A percentile compares a stretch with the other conserved stretches of the same genome.
phyloP scores from a whole-genome alignment of 1,139 yeast genomes.

The Keqinozyma sinolaborantium region DNA sequence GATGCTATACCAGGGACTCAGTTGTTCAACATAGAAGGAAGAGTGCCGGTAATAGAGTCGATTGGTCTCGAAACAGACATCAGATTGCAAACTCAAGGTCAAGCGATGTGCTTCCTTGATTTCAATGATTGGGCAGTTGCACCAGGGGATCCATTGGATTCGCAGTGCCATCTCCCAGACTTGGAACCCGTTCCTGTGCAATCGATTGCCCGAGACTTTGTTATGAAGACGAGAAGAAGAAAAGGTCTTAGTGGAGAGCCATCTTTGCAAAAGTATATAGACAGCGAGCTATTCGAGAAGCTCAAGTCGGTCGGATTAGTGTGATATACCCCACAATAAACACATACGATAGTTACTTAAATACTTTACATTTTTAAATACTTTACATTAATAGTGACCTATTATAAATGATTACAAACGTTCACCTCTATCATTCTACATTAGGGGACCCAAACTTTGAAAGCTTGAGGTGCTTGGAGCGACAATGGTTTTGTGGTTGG shows the following conservation, averaged over 20 bases:
- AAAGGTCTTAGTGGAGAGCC: conserved; percentile 87
- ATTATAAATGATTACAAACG: background rate
- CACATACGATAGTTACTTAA: too few relatives aligned
- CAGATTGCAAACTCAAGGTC: conserved; percentile 73
- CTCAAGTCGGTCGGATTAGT: conserved; percentile 45
- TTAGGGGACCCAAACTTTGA: conserved; percentile 79
- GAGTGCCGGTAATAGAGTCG: conserved; percentile 85
- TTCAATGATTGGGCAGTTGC: conserved; percentile 75
- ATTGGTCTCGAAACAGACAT: conserved; percentile 87
- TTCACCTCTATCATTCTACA: background rate
- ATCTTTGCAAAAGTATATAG: conserved; percentile 65
- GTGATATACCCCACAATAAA: background rate
- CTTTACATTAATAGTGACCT: background rate
- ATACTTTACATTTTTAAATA: too few relatives aligned
- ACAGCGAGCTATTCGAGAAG: conserved; percentile 51
- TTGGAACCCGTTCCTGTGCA: conserved; percentile 70
- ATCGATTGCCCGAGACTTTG: conserved; percentile 83
- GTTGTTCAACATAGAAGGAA: conserved; percentile 57
- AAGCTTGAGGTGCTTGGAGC: conserved; percentile 76
- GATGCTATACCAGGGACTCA: conserved; percentile 74
- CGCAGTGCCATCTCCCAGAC: conserved; percentile 56
- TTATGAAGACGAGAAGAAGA: conserved; percentile 81
- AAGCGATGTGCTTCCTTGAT: conserved; percentile 63
- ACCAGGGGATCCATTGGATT: conserved; percentile 90
- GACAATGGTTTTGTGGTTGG: conserved; percentile 61